These are phyloP conservation scores for Arthrobotrys sphaeroides DNA, from an alignment of 2,329 filamentous ascomycete species.

Conservation along the genomic window DNA sequence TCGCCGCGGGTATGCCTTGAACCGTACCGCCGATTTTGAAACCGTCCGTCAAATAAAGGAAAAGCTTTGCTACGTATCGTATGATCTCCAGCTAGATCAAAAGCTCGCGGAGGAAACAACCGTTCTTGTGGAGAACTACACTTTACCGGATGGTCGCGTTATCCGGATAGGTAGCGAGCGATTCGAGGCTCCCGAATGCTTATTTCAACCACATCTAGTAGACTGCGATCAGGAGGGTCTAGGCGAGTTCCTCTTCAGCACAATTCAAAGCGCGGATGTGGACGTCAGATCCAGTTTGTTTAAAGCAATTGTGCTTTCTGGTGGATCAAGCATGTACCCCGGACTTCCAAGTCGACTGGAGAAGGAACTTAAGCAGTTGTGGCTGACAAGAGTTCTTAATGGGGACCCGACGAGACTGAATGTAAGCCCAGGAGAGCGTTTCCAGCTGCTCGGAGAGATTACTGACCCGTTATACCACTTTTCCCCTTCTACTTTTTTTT, in stretches of 20 bases:
- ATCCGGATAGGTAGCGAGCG: conserved; percentile 96
- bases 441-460: conserved; percentile 6
- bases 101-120: conserved; percentile 96
- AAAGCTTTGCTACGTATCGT: conserved; percentile 99
- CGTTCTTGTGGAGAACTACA: conserved; percentile 96
- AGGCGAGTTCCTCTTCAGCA: conserved; percentile 98
- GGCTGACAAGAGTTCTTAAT: conserved; percentile 88
- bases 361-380: conserved; percentile 98
- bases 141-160: conserved; percentile 91
- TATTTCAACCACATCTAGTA: conserved; percentile 97
- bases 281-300: conserved; percentile 93
- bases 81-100: conserved; percentile 96
- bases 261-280: conserved; percentile 93
- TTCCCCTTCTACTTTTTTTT: no score
- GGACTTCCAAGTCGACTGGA: conserved; percentile 92
- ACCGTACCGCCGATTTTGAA: conserved; percentile 98
- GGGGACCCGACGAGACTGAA: conserved; percentile 91
- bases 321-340: conserved; percentile 98
- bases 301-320: conserved; percentile 96
- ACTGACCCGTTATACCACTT: background rate
- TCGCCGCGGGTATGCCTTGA: conserved; percentile 92
- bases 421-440: conserved; percentile 60
- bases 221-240: conserved; percentile 98
- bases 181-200: conserved; percentile 96
- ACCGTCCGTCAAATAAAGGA: conserved; percentile 99